These are phyloP conservation scores for Prunus yedoensis DNA, from an alignment of 331 rosid genomes.

Conservation along the genomic window DNA sequence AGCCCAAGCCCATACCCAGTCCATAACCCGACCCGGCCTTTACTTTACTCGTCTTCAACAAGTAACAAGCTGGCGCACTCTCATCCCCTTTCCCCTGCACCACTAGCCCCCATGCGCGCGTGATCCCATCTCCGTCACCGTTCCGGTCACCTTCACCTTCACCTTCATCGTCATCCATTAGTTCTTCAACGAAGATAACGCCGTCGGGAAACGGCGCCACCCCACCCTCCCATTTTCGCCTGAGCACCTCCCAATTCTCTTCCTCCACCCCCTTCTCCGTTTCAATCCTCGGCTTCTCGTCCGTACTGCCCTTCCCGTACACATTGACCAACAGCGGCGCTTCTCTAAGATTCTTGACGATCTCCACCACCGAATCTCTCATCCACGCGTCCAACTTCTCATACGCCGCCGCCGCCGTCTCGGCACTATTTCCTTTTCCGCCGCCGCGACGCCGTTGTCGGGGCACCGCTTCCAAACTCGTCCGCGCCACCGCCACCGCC, in stretches of 20 bases:
- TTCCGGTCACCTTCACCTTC: no score
- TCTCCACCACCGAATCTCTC: no score
- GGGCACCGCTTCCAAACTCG: no score
- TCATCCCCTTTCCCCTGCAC: slow-evolving; percentile 73
- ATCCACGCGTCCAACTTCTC: no score
- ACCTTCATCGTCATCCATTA: slow-evolving; percentile 25
- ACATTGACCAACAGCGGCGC: slow-evolving; percentile 76
- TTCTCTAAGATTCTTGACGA: not conserved
- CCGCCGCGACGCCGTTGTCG: no score
- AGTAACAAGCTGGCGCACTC: slow-evolving; percentile 66
- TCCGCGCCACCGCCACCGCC: no score
- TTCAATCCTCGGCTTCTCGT: slow-evolving; percentile 16
- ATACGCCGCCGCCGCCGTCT: no score
- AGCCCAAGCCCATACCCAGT: slow-evolving; percentile 31
- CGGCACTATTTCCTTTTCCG: no score
- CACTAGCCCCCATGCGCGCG: slow-evolving; percentile 81
- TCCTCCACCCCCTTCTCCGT: slow-evolving; percentile 57
- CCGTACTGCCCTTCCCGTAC: not conserved
- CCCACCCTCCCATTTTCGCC: slow-evolving; percentile 55
- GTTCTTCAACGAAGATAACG: slow-evolving; percentile 68
- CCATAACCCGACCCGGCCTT: slow-evolving; percentile 26
- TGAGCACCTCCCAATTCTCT: slow-evolving; percentile 59
- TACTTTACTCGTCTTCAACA: slow-evolving; percentile 59
- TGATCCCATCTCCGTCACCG: slow-evolving; percentile 29
- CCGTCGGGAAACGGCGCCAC: slow-evolving; percentile 67